Evolutionary conservation across 345 rosid species (phyloP).

Genomic region (Bruguiera sexangula): DNA sequence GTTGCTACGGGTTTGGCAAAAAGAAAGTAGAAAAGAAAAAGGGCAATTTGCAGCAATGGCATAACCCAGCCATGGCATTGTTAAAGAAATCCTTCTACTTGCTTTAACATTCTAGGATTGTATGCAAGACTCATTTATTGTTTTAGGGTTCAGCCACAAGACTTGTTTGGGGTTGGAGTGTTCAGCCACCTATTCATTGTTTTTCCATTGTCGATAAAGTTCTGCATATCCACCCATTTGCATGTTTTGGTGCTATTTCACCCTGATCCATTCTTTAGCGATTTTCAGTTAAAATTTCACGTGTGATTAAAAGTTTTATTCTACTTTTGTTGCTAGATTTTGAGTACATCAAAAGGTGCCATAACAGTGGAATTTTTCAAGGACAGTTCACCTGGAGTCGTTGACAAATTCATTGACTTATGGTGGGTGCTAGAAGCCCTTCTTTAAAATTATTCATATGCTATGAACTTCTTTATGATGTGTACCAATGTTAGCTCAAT

Average conservation of each 20-base stretch:
- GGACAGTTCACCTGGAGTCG: conserved; percentile 19
- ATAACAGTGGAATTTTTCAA: conserved; percentile 27
- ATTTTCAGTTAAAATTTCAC: not conserved
- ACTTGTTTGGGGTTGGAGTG: too few species aligned
- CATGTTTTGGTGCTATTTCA: not conserved
- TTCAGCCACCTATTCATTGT: too few species aligned
- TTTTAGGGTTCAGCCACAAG: too few species aligned
- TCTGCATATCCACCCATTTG: not conserved
- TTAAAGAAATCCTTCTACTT: not conserved
- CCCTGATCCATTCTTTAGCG: not conserved
- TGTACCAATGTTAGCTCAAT: not conserved
- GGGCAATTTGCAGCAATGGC: too few species aligned
- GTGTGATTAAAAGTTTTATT: not conserved
- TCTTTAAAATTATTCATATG: not conserved
- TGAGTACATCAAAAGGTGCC: conserved; percentile 23
- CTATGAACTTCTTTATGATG: not conserved
- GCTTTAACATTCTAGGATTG: not conserved
- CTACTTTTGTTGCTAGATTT: conserved; percentile 10
- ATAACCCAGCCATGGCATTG: not conserved
- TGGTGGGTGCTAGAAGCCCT: conserved; percentile 14
- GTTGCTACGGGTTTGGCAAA: not conserved
- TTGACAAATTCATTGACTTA: conserved; percentile 21
- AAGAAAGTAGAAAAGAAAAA: too few species aligned
- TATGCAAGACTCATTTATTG: too few species aligned
- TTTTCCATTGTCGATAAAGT: too few species aligned